Conservation (phyloP, 176 grass and related monocot genomes). For the Carex cristatella region DNA sequence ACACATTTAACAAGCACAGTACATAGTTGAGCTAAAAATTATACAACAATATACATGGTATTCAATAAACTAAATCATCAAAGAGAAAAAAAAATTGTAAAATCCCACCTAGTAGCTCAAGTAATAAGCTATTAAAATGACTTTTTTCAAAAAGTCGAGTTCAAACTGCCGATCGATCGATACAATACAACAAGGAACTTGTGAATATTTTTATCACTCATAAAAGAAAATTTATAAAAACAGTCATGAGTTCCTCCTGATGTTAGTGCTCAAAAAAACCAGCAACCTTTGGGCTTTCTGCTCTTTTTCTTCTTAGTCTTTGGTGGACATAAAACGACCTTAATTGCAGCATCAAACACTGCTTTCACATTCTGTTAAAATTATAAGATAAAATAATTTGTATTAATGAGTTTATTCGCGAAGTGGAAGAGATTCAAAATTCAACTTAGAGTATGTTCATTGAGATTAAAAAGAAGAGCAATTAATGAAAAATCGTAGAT, state of each 20-base stretch:
- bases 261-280: conserved; percentile 46
- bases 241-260: not conserved
- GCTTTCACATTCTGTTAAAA: conserved; percentile 66
- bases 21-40: not conserved
- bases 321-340: conserved; percentile 54
- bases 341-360: conserved; percentile 77
- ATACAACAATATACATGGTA: not conserved
- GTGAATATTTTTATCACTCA: not conserved
- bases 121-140: no score
- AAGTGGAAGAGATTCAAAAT: not conserved
- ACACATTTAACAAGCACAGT: not conserved
- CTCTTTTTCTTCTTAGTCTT: conserved; percentile 63
- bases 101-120: not conserved
- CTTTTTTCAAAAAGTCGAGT: no score
- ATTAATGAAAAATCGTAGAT: not conserved
- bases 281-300: conserved; percentile 55
- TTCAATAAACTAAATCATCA: conserved; percentile 16
- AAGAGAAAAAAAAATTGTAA: not conserved
- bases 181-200: not conserved
- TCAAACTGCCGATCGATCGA: no score
- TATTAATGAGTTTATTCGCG: not conserved
- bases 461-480: not conserved
- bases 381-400: not conserved
- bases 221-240: not conserved
- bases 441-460: not conserved